Evolutionary conservation across 257 asterid species (phyloP).

Genomic region (Rehmannia glutinosa): DNA sequence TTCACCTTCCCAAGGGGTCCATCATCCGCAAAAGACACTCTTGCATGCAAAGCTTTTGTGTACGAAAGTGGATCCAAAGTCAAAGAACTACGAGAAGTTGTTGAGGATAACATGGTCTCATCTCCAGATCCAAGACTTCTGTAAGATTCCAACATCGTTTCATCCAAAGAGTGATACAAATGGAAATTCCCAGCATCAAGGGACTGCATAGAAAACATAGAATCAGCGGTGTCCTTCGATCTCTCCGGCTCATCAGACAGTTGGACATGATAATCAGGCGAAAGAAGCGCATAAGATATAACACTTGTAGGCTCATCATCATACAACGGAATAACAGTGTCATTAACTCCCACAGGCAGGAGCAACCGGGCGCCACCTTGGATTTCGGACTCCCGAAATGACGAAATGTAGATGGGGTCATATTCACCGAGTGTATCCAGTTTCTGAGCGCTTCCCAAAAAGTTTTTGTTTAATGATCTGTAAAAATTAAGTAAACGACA

Average conservation of each 20-base stretch:
- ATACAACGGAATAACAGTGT: conserved; percentile 70
- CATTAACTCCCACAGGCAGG: conserved; percentile 68
- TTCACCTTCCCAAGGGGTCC: conserved; percentile 77
- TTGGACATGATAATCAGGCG: conserved; percentile 55
- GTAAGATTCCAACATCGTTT: conserved; percentile 50
- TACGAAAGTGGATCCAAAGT: conserved; percentile 53
- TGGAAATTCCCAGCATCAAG: conserved; percentile 43
- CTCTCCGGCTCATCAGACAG: conserved; percentile 63
- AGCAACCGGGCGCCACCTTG: conserved; percentile 69
- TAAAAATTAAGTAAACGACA: conserved; percentile 71
- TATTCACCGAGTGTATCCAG: conserved; percentile 53
- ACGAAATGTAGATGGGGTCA: conserved; percentile 65
- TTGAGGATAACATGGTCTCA: conserved; percentile 45
- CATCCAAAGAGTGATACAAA: conserved; percentile 45
- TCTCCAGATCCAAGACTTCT: conserved; percentile 61
- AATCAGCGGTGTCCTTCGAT: conserved; percentile 44
- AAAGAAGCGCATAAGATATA: conserved; percentile 68
- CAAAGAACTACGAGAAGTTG: conserved; percentile 53
- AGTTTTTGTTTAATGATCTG: conserved; percentile 55
- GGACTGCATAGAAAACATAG: conserved; percentile 38
- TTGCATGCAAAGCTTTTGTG: conserved; percentile 59
- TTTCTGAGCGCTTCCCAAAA: conserved; percentile 50
- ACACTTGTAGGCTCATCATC: conserved; percentile 94
- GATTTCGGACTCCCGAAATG: conserved; percentile 59
- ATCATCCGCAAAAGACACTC: conserved; percentile 57